Conservation (phyloP, 1,139 yeast genomes). For the Lodderomyces beijingensis region DNA sequence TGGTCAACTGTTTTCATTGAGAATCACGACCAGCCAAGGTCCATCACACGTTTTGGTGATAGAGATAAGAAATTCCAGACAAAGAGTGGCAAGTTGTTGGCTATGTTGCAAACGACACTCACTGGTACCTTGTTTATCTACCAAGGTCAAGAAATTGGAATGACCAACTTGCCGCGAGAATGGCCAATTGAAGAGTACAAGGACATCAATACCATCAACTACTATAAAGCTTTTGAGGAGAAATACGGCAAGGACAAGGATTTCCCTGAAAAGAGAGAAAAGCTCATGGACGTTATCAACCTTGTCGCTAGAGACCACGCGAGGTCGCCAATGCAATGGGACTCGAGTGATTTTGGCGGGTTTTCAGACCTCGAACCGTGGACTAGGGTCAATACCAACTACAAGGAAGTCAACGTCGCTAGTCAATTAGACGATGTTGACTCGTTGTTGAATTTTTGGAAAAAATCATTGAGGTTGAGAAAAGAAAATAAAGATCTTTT, state of each 20-base stretch:
- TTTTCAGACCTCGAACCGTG: constrained; percentile 51
- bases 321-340: constrained; percentile 62
- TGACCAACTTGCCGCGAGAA: constrained; percentile 42
- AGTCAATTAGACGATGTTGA: constrained; percentile 42
- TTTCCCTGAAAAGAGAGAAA: constrained; percentile 21
- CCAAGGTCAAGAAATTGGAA: constrained; percentile 61
- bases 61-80: constrained; percentile 30
- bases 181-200: constrained; percentile 50
- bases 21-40: constrained; percentile 58
- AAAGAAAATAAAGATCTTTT: constrained; percentile 40
- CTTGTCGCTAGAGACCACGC: constrained; percentile 51
- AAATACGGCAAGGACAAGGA: constrained; percentile 26
- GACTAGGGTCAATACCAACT: constrained; percentile 52
- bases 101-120: constrained; percentile 42
- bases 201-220: constrained; percentile 47
- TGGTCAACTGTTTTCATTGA: constrained; percentile 57
- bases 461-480: constrained; percentile 39
- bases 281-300: constrained; percentile 30
- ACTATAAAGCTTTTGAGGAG: constrained; percentile 32
- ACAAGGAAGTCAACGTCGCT: constrained; percentile 45
- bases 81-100: constrained; percentile 45
- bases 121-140: constrained; percentile 56
- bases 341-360: constrained; percentile 39
- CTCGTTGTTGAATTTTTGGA: constrained; percentile 47
- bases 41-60: constrained; percentile 49